Percentiles rank a stretch among this genome's conserved stretches.
These are phyloP conservation scores for Candida awuae DNA, from an alignment of 805 yeast species.

Conservation along the genomic window DNA sequence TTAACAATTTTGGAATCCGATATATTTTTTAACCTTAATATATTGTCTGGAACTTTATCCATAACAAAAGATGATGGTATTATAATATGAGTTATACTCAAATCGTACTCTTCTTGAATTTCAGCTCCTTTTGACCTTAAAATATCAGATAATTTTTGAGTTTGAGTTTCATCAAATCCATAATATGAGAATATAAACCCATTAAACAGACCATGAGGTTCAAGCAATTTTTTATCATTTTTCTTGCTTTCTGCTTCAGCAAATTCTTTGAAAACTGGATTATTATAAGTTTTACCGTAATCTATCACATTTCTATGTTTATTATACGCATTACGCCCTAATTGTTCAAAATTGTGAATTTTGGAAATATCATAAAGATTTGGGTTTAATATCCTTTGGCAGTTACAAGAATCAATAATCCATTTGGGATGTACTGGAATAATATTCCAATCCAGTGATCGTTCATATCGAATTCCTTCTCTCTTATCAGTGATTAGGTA, in stretches of 20 bases:
- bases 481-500: conserved; percentile 44
- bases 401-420: conserved; percentile 37
- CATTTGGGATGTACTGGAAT: conserved; percentile 46
- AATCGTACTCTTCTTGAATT: conserved; percentile 14
- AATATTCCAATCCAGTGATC: conserved; percentile 45
- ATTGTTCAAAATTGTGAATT: conserved; percentile 9
- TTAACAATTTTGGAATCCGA: conserved; percentile 24
- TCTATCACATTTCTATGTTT: conserved; percentile 12
- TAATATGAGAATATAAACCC: conserved; percentile 35
- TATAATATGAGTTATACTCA: conserved; percentile 31
- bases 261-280: conserved; percentile 5
- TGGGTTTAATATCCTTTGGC: conserved; percentile 37
- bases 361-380: conserved; percentile 32
- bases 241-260: neutral
- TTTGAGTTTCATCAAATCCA: conserved; percentile 21
- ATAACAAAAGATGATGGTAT: conserved; percentile 21
- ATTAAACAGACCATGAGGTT: conserved; percentile 28
- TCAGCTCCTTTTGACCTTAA: conserved; percentile 21
- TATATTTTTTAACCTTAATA: conserved; percentile 12
- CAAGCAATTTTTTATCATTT: neutral
- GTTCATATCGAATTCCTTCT: conserved; percentile 44
- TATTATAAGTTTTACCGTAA: conserved; percentile 5
- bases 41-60: conserved; percentile 13
- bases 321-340: conserved; percentile 28
- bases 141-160: conserved; percentile 12